Conservation (phyloP, 805 yeast species). For the Saturnispora silvae region DNA sequence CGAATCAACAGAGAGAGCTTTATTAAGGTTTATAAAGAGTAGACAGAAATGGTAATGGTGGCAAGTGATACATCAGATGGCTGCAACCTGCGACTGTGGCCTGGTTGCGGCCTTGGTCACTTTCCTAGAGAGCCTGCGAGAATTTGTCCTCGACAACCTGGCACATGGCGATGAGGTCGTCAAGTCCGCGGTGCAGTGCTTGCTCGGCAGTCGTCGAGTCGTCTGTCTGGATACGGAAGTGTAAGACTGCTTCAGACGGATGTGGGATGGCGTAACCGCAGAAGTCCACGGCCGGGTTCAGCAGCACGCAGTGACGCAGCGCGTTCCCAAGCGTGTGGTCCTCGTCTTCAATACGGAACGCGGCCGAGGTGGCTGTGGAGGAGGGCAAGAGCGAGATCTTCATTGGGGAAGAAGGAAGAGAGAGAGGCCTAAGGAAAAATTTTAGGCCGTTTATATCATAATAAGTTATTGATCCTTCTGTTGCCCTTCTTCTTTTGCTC, state of each 20-base stretch:
- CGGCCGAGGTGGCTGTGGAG: conserved; percentile 84
- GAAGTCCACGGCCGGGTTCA: conserved; percentile 95
- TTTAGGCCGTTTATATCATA: no score
- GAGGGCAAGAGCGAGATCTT: conserved; percentile 64
- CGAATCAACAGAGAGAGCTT: no score
- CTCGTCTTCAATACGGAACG: conserved; percentile 86
- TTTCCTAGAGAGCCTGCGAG: conserved; percentile 11
- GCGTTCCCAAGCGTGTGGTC: conserved; percentile 97
- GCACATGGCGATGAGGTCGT: conserved; percentile 75
- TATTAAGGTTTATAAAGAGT: no score
- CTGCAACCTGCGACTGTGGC: no score
- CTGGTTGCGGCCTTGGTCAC: no score
- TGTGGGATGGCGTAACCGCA: conserved; percentile 98
- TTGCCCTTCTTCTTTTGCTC: background rate
- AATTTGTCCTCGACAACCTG: conserved; percentile 72
- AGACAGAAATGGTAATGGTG: no score
- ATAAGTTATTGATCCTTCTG: background rate
- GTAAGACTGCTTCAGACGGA: conserved; percentile 85
- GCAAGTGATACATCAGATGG: no score
- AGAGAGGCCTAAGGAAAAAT: no score
- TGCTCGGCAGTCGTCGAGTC: conserved; percentile 79
- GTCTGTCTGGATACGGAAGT: conserved; percentile 89
- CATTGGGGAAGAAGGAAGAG: background rate
- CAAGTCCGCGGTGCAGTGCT: conserved; percentile 85
- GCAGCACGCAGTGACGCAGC: conserved; percentile 87